A percentile compares a stretch with the other conserved stretches of the same genome.
These are phyloP conservation scores for Cryptococcus neoformans DNA, from an alignment of 1,284 basidiomycete genomes.

Conservation along the genomic window DNA sequence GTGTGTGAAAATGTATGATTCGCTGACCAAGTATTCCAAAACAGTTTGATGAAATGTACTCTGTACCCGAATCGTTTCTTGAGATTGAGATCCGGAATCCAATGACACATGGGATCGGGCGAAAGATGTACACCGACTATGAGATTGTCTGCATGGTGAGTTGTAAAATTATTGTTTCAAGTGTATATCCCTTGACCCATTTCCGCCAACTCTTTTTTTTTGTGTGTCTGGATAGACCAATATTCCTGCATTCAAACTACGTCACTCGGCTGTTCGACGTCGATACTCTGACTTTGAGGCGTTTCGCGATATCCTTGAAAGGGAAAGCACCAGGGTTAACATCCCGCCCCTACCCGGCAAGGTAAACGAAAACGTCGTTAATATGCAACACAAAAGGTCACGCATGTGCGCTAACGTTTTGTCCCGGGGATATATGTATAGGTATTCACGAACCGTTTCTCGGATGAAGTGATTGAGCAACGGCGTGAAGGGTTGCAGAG, in stretches of 20 bases:
- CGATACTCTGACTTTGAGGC: conserved; percentile 99
- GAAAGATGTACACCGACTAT: conserved; percentile 99
- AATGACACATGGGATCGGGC: conserved; percentile 92
- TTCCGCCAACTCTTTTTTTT: too few species aligned
- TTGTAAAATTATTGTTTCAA: too few species aligned
- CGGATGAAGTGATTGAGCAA: conserved; percentile 93
- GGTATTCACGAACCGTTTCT: conserved; percentile 93
- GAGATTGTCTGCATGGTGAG: conserved; percentile 94
- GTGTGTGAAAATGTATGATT: background rate
- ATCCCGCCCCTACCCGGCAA: conserved; percentile 97
- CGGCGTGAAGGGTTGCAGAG: conserved; percentile 91
- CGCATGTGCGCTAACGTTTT: background rate
- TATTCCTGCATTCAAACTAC: conserved; percentile 97
- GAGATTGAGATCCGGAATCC: conserved; percentile 98
- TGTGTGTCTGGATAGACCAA: conserved; percentile 75
- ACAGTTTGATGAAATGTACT: conserved; percentile 98
- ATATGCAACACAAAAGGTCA: background rate
- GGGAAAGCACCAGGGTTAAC: conserved; percentile 94
- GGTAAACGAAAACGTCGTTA: too few species aligned
- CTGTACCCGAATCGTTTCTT: conserved; percentile 92
- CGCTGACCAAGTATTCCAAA: too few species aligned
- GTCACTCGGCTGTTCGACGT: conserved; percentile 88
- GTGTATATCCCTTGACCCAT: too few species aligned
- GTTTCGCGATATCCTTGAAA: conserved; percentile 96
- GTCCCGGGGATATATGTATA: conserved; percentile 17